Percentiles rank a stretch among this genome's conserved stretches.
Conservation (phyloP, 148 eudicot genomes). For the Euryodendron excelsum region DNA sequence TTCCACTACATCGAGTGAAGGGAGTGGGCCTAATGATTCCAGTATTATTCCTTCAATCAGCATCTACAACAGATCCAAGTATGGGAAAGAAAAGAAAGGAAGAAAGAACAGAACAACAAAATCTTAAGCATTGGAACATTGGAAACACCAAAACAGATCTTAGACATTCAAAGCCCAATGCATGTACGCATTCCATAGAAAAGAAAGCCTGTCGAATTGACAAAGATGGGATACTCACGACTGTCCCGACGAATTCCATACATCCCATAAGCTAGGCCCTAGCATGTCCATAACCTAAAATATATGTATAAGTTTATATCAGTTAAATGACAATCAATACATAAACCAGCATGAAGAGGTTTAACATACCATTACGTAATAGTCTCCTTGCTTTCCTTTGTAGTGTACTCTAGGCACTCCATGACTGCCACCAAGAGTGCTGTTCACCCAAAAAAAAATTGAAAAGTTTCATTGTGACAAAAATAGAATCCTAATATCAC, state of each 20-base stretch:
- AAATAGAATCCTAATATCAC: neutral
- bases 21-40: neutral
- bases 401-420: conserved; percentile 87
- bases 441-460: conserved; percentile 36
- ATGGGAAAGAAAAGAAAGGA: too few relatives aligned
- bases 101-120: neutral
- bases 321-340: neutral
- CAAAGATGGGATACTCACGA: conserved; percentile 57
- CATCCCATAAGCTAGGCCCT: conserved; percentile 97
- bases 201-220: neutral
- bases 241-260: conserved; percentile 89
- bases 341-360: neutral
- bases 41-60: neutral
- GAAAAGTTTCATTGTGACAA: neutral
- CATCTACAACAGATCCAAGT: neutral
- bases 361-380: conserved; percentile 71
- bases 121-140: neutral
- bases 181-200: neutral
- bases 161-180: neutral
- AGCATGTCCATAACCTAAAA: conserved; percentile 93
- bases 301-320: conserved; percentile 3
- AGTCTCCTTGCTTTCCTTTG: conserved; percentile 91
- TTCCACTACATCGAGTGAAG: neutral
- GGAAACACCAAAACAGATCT: too few relatives aligned
- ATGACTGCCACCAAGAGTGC: conserved; percentile 87